Conservation (phyloP, 169 alveolate species). For the Plasmodium cynomolgi region DNA sequence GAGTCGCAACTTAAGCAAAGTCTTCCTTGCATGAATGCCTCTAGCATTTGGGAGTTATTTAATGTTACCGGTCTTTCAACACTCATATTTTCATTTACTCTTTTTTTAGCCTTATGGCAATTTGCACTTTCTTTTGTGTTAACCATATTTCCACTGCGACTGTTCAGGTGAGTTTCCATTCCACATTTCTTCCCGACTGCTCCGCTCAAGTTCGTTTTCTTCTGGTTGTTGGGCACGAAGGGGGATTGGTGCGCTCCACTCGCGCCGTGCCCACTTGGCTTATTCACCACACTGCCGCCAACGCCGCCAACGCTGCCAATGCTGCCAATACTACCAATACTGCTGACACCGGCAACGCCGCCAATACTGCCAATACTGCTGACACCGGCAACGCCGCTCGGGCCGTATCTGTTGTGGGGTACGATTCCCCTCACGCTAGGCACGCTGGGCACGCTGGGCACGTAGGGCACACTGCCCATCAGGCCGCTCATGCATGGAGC, state of each 20-base stretch:
- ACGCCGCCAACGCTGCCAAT: neutral
- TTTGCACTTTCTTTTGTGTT: slow-evolving; percentile 22
- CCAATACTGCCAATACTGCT: neutral
- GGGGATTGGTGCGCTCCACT: neutral
- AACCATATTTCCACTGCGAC: neutral
- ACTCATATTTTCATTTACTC: slow-evolving; percentile 20
- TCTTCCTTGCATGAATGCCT: slow-evolving; percentile 80
- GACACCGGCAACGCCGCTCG: neutral
- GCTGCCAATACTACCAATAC: neutral
- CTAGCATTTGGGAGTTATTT: slow-evolving; percentile 72
- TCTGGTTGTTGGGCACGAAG: neutral
- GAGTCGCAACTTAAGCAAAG: slow-evolving; percentile 84
- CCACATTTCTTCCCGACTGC: neutral
- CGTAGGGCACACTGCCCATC: neutral
- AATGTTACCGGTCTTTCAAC: slow-evolving; percentile 66
- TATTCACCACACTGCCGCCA: neutral
- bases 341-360: neutral
- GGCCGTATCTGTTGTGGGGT: neutral
- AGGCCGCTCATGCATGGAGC: neutral
- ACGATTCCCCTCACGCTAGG: neutral
- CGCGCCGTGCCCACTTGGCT: neutral
- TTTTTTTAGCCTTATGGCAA: neutral
- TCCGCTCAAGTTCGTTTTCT: neutral
- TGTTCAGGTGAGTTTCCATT: neutral
- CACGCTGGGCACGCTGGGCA: neutral